Evolutionary conservation across 202 grass and related monocot species (phyloP).

Genomic region (Bolboschoenoplectus hybrid): DNA sequence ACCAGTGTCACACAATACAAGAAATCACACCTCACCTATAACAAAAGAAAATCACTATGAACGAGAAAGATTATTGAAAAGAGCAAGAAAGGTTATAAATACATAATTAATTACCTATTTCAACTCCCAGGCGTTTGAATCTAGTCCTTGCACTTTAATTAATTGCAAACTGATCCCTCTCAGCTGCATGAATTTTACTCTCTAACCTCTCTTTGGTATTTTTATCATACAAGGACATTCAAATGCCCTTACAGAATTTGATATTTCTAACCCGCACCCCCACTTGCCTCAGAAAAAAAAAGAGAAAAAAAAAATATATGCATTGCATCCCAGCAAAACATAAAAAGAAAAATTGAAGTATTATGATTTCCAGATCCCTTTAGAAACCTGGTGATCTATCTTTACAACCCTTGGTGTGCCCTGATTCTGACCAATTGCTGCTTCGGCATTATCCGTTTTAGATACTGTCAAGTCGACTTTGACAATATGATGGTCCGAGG

Average conservation of each 20-base stretch:
- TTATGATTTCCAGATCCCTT: slow-evolving; percentile 59
- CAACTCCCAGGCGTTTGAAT: slow-evolving; percentile 20
- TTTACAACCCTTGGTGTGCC: slow-evolving; percentile 57
- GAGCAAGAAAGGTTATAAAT: slow-evolving; percentile 34
- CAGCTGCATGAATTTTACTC: slow-evolving; percentile 19
- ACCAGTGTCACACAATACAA: slow-evolving; percentile 26
- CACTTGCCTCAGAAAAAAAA: not conserved
- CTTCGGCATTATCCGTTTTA: slow-evolving; percentile 33
- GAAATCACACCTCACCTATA: slow-evolving; percentile 28
- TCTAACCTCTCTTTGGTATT: not conserved
- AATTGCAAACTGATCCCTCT: slow-evolving; percentile 17
- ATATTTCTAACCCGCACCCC: not conserved
- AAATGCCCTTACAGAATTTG: slow-evolving; percentile 29
- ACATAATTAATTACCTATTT: slow-evolving; percentile 9
- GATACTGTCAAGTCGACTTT: slow-evolving; percentile 66
- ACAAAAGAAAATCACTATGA: slow-evolving; percentile 16
- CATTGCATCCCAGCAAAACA: slow-evolving; percentile 1
- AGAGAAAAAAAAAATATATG: not conserved
- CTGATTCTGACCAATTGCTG: slow-evolving; percentile 1
- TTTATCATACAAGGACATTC: slow-evolving; percentile 10
- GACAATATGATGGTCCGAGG: slow-evolving; percentile 88
- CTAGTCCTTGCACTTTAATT: slow-evolving; percentile 19
- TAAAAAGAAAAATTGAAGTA: not conserved
- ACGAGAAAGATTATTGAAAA: slow-evolving; percentile 23
- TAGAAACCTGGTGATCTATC: slow-evolving; percentile 52